Evolutionary conservation across 2,329 filamentous ascomycete genomes (phyloP), one percentile per base, ranked within the genome.

Genomic region (Clarireedia sp.): DNA sequence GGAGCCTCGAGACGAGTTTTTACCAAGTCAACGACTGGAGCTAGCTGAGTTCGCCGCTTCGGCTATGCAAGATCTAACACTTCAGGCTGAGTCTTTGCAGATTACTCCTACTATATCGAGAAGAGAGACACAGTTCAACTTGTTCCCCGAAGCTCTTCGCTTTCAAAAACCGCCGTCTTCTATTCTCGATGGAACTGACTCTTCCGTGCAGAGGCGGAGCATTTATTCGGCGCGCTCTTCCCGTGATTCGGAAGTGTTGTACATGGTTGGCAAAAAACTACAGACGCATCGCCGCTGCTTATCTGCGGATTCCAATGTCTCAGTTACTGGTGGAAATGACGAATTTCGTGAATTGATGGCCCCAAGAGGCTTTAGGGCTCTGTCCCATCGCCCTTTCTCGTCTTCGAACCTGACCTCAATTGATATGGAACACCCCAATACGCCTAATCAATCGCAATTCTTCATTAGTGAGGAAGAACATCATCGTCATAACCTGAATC

Each of bases 1-100:
- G 6, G 38, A 62, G 16, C 67, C 67, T 10, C 58, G 66, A 41
- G 17, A 33, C 2, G 56, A 36, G 2, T 71, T 71, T 41, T 59
- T 59, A n/a, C 59, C 60, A 16, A 48, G 48, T 5, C 49, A 66
- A 21, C 61, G 64, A 8, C 57, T 60, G 17, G 66, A 66, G 36
- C 59, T 71, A n/a, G 61, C 62, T 36, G 66, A 67, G 47, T 67
- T 65, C 60, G 59, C 62, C 33, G 40, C 56, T 17, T 21, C 57
- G 21, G 55, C 56, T 2, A 57, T 62, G 55, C 55, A 36, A 14
- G 60, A 64, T 47, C 54, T 61, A 10, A 58, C 33, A 43, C 41
- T 51, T 44, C 58, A 56, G 45, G 49, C 26, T 40, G 46, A 53
- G 44, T 44, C 19, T 16, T 54, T 59, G 43, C 43, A 38, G 19